Conservation (phyloP, 148 eudicot species). For the Rhododendron ferrugineum region DNA sequence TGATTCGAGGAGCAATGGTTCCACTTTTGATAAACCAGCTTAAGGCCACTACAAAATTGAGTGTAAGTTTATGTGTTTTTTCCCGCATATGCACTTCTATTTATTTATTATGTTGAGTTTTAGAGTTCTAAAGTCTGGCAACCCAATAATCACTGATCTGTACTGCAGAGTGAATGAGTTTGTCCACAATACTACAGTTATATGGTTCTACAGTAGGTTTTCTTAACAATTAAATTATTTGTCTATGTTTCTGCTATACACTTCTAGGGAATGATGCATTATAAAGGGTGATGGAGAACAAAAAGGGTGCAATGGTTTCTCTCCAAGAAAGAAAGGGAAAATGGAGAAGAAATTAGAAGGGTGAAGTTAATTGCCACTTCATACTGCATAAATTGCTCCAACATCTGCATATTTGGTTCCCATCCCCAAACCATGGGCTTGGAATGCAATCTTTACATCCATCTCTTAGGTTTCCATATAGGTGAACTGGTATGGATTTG, state of each 20-base stretch:
- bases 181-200: background rate
- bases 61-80: slow-evolving; percentile 36
- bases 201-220: background rate
- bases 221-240: background rate
- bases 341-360: slow-evolving; percentile 3
- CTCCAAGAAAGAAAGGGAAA: background rate
- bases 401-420: background rate
- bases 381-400: background rate
- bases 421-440: background rate
- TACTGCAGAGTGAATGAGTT: background rate
- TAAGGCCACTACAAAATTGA: slow-evolving; percentile 68
- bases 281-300: background rate
- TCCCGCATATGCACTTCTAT: background rate
- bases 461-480: background rate
- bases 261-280: background rate
- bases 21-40: slow-evolving; percentile 78
- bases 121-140: background rate
- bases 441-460: background rate
- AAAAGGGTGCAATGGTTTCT: background rate
- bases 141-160: background rate
- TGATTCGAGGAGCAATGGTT: slow-evolving; percentile 61
- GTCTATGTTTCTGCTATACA: background rate
- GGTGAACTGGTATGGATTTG: background rate
- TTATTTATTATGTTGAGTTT: background rate
- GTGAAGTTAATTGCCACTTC: background rate